Base-by-base conservation (phyloP, 768 basidiomycete species). In the Stropharia rugosoannulata region DNA sequence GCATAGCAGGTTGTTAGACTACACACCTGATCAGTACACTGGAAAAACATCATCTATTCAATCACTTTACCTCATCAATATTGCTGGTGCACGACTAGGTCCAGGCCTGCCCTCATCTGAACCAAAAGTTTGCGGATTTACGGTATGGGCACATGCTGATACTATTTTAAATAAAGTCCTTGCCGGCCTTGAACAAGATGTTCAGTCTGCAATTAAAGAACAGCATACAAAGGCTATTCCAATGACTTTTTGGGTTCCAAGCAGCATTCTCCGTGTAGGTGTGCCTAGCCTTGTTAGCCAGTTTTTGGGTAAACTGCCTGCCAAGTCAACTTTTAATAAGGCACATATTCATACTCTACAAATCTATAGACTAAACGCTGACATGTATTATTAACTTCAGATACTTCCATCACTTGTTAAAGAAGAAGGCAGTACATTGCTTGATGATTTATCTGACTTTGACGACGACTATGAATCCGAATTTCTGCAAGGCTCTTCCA, bases 221-320 rank as follows among this genome's bases (percentile, higher is more conserved):
- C 29, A 38, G 5, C 22, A 9, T 9, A 13, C 35, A 19, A 13
- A 19, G 7, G 10, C 19, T 4, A 25, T 15, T 7, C 32, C 42
- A 6, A 37, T 59, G n/a, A 27, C 49, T 0, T 29, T 51, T 41
- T 59, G 58, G 58, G 38, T 59, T 18, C 58, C 49, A 10, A 48
- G 32, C 3, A 32, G 49, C 3, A 36, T 59, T 3, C 53, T 59
- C 25, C n/a, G 16, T 9, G 29, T 8, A 38, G 36, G 36, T 13
- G 5, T 45, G 11, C 53, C 58, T 0, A 39, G 25, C 15, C 43
- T 54, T 1, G 36, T 58, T 2, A 27, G 35, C 13, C 22, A 19
- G 0, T 58, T 49, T 38, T 40, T 44, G 5, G 43, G 29, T 9
- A 13, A 43, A 27, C 18, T 47, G 39, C 29, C 25, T 40, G 9